phyloP scores from a whole-genome alignment of 2,329 filamentous ascomycete species.

The Cladophialophora carrionii region DNA sequence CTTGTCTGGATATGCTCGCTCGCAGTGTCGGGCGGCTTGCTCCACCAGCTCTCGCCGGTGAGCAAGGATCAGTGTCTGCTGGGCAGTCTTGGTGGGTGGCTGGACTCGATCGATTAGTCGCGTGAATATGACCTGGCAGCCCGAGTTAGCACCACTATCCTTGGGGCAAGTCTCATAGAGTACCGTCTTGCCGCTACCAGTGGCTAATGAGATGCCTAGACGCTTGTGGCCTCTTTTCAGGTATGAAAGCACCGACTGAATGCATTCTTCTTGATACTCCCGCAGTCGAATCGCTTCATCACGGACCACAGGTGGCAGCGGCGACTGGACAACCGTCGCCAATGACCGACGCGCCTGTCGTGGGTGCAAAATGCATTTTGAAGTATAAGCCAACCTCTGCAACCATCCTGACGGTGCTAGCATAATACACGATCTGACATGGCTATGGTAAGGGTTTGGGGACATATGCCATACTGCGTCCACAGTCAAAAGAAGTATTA shows the following conservation, averaged over 20 bases:
- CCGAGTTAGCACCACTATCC: constrained; percentile 7
- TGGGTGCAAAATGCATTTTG: constrained; percentile 17
- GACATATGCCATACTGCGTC: too few species aligned
- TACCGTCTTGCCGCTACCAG: constrained; percentile 86
- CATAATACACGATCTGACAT: constrained; percentile 36
- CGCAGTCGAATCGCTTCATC: constrained; percentile 64
- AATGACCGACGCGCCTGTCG: constrained; percentile 38
- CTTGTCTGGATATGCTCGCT: constrained; percentile 75
- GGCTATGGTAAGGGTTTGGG: background rate
- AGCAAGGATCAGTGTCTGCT: constrained; percentile 85
- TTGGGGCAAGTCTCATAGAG: constrained; percentile 34
- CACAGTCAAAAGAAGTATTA: too few species aligned
- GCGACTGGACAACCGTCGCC: constrained; percentile 27
- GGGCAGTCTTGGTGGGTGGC: constrained; percentile 59
- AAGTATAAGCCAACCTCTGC: constrained; percentile 29
- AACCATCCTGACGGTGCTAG: constrained; percentile 40
- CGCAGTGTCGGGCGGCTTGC: constrained; percentile 86
- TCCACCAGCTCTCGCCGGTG: constrained; percentile 93
- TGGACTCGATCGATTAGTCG: constrained; percentile 81
- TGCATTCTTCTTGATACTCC: constrained; percentile 89
- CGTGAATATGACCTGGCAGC: constrained; percentile 80
- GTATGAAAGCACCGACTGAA: constrained; percentile 74
- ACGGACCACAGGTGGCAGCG: constrained; percentile 31
- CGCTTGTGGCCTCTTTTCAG: constrained; percentile 73
- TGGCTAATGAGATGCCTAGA: constrained; percentile 82